Evolutionary conservation across 768 basidiomycete species (phyloP), one percentile per base, ranked within the genome.

Genomic region (Rhizopogon roseolus): DNA sequence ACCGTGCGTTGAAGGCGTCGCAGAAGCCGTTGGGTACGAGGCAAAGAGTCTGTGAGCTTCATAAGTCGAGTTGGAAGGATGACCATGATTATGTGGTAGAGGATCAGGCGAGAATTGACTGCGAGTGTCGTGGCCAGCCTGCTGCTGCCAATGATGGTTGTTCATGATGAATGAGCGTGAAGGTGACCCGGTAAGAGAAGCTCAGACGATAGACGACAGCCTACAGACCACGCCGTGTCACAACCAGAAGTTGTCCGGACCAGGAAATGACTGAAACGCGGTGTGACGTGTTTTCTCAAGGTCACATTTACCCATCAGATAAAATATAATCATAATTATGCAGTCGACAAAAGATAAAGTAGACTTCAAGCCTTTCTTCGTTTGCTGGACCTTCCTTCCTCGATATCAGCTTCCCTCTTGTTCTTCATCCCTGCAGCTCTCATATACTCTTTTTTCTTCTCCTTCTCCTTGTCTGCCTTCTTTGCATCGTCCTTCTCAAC

Each of bases 1-100:
- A 88, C 90, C 87, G 63, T 91, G 89, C 37, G 81, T 76, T 7
- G 87, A 80, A n/a, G 88, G 88, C 4, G 84, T 87, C 27, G 85
- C 84, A 55, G 88, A 90, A 38, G 85, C 85, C 62, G 85, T 77
- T 38, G 90, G 86, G 66, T 89, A 91, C 34, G 79, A 73, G 4
- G 81, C 79, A 43, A 88, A 75, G 25, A 91, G 68, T 50, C 78
- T 70, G 57, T 88, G 88, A 2, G 86, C 83, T 66, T 84, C 82
- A 48, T 87, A 83, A 4, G 84, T 83, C 5, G 83, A 73, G 65
- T 83, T 78, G 36, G 75, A 66, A 13, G 67, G 54, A 45, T 58
- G 60, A 48, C 53, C 54, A 11, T 59, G 64, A 36, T 53, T 17
- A 38, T 29, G 49, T 37, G 50, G 14, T 38, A 28, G 8, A 48